phyloP scores from a whole-genome alignment of 1,284 basidiomycete species.

The Marasmius sp. region DNA sequence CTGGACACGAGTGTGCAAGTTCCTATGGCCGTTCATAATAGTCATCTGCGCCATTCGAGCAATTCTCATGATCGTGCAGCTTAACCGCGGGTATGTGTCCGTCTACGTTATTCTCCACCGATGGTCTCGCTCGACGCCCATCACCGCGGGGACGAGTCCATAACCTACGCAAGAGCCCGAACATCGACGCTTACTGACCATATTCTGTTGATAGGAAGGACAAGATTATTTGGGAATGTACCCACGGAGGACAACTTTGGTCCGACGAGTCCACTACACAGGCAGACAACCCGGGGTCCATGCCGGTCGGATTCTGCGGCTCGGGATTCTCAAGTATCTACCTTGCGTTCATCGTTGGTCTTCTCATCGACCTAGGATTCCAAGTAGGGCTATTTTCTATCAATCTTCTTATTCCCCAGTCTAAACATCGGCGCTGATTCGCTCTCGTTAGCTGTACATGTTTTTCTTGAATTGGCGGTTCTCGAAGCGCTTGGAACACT shows the following conservation, averaged over 20 bases:
- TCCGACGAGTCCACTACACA: constrained; percentile 36
- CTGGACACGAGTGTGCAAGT: constrained; percentile 67
- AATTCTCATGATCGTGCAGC: constrained; percentile 73
- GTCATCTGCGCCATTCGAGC: constrained; percentile 66
- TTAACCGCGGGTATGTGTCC: constrained; percentile 60
- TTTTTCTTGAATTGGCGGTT: constrained; percentile 72
- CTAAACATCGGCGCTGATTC: background rate
- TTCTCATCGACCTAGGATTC: constrained; percentile 67
- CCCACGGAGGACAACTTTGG: constrained; percentile 72
- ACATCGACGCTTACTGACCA: constrained; percentile 2
- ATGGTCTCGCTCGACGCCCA: background rate
- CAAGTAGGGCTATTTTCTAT: constrained; percentile 49
- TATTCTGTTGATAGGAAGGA: constrained; percentile 46
- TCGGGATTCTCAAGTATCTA: constrained; percentile 65
- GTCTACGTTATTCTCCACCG: constrained; percentile 11
- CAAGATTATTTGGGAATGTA: constrained; percentile 77
- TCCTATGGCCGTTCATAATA: constrained; percentile 74
- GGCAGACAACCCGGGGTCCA: constrained; percentile 25
- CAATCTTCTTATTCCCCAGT: background rate
- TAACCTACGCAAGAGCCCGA: constrained; percentile 13
- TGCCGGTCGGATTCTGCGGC: constrained; percentile 65
- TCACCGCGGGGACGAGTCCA: background rate
- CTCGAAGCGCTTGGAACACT: constrained; percentile 67
- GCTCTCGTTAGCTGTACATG: constrained; percentile 59
- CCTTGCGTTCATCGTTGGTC: constrained; percentile 64